These are phyloP conservation scores for Calonectria fujianensis DNA, from an alignment of 2,329 filamentous ascomycete species.

Conservation along the genomic window DNA sequence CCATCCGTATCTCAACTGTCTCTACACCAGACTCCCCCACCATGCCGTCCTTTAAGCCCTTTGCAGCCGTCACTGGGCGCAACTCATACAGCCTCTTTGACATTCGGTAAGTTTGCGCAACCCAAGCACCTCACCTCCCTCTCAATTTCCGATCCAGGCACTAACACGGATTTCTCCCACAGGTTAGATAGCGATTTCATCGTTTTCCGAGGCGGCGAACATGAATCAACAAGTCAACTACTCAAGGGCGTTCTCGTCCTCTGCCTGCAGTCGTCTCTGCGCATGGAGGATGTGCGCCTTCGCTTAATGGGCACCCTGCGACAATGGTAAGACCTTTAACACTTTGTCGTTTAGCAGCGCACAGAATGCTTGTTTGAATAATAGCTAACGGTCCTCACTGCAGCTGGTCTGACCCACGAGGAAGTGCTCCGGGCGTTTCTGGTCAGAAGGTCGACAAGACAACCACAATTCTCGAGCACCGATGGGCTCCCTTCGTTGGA, in stretches of 20 bases:
- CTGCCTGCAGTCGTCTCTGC: constrained; percentile 81
- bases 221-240: constrained; percentile 85
- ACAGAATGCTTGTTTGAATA: constrained; percentile 19
- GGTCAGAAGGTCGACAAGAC: constrained; percentile 76
- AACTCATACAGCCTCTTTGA: constrained; percentile 74
- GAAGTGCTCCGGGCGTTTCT: constrained; percentile 75
- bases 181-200: constrained; percentile 88
- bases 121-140: neutral
- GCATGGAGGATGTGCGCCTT: constrained; percentile 83
- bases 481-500: constrained; percentile 80
- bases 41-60: constrained; percentile 76
- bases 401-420: constrained; percentile 72
- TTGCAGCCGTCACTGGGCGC: constrained; percentile 71
- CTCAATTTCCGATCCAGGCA: constrained; percentile 18
- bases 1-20: constrained; percentile 31
- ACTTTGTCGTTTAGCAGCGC: neutral
- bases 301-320: constrained; percentile 82
- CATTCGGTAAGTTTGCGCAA: constrained; percentile 68
- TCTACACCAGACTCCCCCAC: constrained; percentile 49
- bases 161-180: constrained; percentile 38
- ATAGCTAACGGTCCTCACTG: constrained; percentile 43
- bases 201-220: constrained; percentile 83
- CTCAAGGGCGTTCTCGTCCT: constrained; percentile 84
- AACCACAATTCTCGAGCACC: constrained; percentile 78
- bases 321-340: constrained; percentile 71